These are phyloP conservation scores for Neohortaea acidophila DNA, from an alignment of 495 filamentous ascomycete species.

Conservation along the genomic window DNA sequence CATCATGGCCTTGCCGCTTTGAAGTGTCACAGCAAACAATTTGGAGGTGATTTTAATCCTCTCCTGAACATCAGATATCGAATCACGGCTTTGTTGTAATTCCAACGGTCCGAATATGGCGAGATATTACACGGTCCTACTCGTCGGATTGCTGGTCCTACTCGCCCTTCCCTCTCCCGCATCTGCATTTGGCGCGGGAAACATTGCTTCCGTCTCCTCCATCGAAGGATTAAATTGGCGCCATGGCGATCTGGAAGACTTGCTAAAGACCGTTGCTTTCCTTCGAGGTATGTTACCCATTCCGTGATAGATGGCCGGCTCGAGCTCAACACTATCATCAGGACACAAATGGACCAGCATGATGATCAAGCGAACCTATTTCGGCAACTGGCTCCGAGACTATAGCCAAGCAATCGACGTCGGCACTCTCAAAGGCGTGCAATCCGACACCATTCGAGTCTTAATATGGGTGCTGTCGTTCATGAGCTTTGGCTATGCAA, in stretches of 20 bases:
- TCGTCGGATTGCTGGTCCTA: slow-evolving; percentile 20
- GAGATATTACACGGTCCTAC: slow-evolving; percentile 1
- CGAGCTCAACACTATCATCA: background rate
- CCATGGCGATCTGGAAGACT: slow-evolving; percentile 87
- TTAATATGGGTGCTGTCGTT: slow-evolving; percentile 85
- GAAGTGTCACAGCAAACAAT: too few relatives aligned
- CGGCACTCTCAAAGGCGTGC: slow-evolving; percentile 75
- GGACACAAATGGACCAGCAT: slow-evolving; percentile 91
- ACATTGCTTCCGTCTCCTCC: slow-evolving; percentile 84
- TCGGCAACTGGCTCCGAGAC: slow-evolving; percentile 37
- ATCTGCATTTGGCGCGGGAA: slow-evolving; percentile 83
- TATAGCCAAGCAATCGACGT: slow-evolving; percentile 84
- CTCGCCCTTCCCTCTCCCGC: slow-evolving; percentile 49
- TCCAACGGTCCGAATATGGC: too few relatives aligned
- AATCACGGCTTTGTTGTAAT: too few relatives aligned
- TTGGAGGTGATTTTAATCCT: too few relatives aligned
- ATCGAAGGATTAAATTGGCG: slow-evolving; percentile 94
- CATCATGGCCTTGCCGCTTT: too few relatives aligned
- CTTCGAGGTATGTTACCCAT: slow-evolving; percentile 33
- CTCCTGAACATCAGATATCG: too few relatives aligned
- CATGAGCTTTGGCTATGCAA: slow-evolving; percentile 91
- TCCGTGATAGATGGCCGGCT: background rate
- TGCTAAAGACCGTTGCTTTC: slow-evolving; percentile 76
- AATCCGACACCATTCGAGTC: slow-evolving; percentile 78
- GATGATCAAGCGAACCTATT: slow-evolving; percentile 82